Evolutionary conservation across 768 basidiomycete genomes (phyloP), one percentile per base, ranked within the genome.

Genomic region (Lentinula sp.): DNA sequence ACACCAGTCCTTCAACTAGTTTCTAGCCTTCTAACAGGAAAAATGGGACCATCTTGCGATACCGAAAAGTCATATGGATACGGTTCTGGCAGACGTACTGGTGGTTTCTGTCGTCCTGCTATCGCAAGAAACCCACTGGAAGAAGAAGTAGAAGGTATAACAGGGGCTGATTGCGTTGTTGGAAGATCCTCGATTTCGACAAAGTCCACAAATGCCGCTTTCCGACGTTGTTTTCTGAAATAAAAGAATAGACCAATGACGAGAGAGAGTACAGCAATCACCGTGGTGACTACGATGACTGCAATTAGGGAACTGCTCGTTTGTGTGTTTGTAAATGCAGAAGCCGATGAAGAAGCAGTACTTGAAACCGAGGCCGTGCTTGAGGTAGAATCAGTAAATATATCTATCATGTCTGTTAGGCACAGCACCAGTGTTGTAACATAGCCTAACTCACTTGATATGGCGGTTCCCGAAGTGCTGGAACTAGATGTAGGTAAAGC

Each of bases 211-310:
- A 43, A 32, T 16, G 20, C 2, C 18, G 57, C 1, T 13, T 61
- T 59, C 35, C 54, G 62, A 36, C 51, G 60, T 35, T 64, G 63
- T 15, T 49, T 59, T 10, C 69, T 64, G n/a, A 50, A 32, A 42
- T 61, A 70, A 41, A 68, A 23, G 18, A 64, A 59, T 2, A 59
- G 12, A 20, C 65, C 68, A 10, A 66, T 18, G 7, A 60, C 53
- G 41, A 69, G 58, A 32, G 68, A 66, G 9, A 66, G 9, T 8
- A 65, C 32, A 20, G 39, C 66, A 23, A 69, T 51, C 32, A 65
- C 49, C 41, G 65, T 66, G 15, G 62, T 32, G 3, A 63, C 48
- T 15, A 56, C 51, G 43, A 68, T 64, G 51, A 67, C 63, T 20
- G 63, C 65, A 37, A 70, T 65, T 9, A 69, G 60, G 37, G 60